Evolutionary conservation across 208 protist genomes (phyloP), one percentile per base, ranked within the genome.

Genomic region (Wallacemonas collosoma): DNA sequence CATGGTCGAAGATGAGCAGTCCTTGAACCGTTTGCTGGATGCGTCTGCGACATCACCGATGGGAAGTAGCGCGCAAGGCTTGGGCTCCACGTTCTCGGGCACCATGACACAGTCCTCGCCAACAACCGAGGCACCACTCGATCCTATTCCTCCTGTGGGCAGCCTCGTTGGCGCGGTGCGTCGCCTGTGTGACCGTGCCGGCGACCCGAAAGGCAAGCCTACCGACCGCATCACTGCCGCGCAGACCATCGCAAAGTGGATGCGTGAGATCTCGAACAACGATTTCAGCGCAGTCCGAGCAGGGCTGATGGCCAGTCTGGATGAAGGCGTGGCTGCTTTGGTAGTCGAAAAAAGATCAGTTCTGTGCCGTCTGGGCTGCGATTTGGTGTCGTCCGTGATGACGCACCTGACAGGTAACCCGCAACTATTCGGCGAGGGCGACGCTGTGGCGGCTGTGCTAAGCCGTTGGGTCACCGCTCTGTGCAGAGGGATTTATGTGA

Each of bases 1-100:
- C 75, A 93, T 95, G 87, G 89, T 91, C 43, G 92, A 94, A 57
- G 89, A 94, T 60, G 82, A 80, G 43, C 60, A 57, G n/a, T 84
- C 87, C 38, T 74, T 96, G 38, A 50, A 83, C 12, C 36, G 67
- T 9, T 57, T 96, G 55, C 77, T 96, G 6, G 68, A 76, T 51
- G 79, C 79, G 26, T 62, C 60, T 6, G 60, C 72, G 56, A 51
- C 40, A 41, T 63, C 63, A 44, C 69, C 73, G 17, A 51, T 69
- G 35, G 47, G 40, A 64, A 47, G 63, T 65, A 56, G 40, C 8
- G 36, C 44, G 73, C 11, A 55, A 35, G 39, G 66, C 60, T 45
- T 58, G 64, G 44, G 71, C 75, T 26, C 41, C 60, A 60, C 40
- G 9, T 76, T 26, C 67, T 45, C 50, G 36, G 66, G 43, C 67